Percentiles rank a stretch among this genome's conserved stretches.
phyloP scores from a whole-genome alignment of 176 grass and related monocot genomes.

The Cocos nucifera region DNA sequence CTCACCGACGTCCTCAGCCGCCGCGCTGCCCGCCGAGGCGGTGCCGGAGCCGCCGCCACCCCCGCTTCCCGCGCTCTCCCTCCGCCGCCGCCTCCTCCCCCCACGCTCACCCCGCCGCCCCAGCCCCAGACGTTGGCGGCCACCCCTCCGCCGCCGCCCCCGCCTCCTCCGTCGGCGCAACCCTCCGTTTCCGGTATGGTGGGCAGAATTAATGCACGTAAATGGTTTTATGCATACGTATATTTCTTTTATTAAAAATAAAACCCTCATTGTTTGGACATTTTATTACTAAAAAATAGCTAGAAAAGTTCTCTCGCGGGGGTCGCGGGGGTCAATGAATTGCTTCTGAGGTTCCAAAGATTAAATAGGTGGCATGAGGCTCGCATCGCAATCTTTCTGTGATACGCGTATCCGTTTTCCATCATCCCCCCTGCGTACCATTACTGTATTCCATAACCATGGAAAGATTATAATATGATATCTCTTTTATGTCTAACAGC shows the following conservation, averaged over 20 bases:
- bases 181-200: slow-evolving; percentile 90
- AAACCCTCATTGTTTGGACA: not conserved
- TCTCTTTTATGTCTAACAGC: not conserved
- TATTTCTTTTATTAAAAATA: slow-evolving; percentile 6
- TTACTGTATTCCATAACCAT: not conserved
- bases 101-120: slow-evolving; percentile 2
- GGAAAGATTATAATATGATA: not conserved
- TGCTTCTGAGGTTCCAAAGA: slow-evolving; percentile 18
- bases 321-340: not conserved
- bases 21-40: slow-evolving; percentile 48
- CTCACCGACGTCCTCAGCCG: slow-evolving; percentile 75
- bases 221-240: slow-evolving; percentile 20
- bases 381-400: slow-evolving; percentile 23
- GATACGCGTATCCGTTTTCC: slow-evolving; percentile 9
- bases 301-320: not conserved
- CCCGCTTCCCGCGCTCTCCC: slow-evolving; percentile 2
- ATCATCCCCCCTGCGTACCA: not conserved
- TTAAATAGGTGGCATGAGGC: slow-evolving; percentile 10
- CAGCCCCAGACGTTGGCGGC: slow-evolving; percentile 22
- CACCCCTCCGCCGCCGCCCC: not conserved
- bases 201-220: slow-evolving; percentile 5
- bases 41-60: slow-evolving; percentile 9
- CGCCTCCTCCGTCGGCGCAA: slow-evolving; percentile 18
- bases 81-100: slow-evolving; percentile 21
- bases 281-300: not conserved